These are phyloP conservation scores for Leptographium galeiforme DNA, from an alignment of 2,329 filamentous ascomycete genomes.

Conservation along the genomic window DNA sequence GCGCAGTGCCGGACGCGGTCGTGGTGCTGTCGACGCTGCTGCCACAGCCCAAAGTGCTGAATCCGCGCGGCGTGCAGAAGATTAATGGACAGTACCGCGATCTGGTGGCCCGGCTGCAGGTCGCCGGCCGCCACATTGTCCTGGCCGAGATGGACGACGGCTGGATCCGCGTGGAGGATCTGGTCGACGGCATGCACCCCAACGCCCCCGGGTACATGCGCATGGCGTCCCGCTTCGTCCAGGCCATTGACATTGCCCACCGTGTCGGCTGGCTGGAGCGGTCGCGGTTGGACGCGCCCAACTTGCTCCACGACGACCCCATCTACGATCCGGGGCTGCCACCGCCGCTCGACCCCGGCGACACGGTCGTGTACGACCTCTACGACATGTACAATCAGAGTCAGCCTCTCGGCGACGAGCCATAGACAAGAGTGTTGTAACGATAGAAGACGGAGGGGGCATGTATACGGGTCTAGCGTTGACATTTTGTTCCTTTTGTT, in stretches of 20 bases:
- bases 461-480: no score
- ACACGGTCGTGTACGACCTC: background rate
- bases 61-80: slow-evolving; percentile 7
- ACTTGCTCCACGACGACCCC: no score
- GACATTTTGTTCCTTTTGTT: no score
- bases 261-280: background rate
- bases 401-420: no score
- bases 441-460: no score
- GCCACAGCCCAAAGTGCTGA: slow-evolving; percentile 6
- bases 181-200: slow-evolving; percentile 8
- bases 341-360: background rate
- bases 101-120: slow-evolving; percentile 3
- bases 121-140: slow-evolving; percentile 8
- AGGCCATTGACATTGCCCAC: background rate
- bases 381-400: no score
- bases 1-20: slow-evolving; percentile 5
- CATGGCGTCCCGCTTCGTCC: slow-evolving; percentile 3
- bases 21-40: slow-evolving; percentile 14
- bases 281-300: background rate
- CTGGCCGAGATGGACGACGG: slow-evolving; percentile 12
- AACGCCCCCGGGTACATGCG: slow-evolving; percentile 6
- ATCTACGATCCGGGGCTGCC: background rate
- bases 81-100: slow-evolving; percentile 10
- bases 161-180: slow-evolving; percentile 7
- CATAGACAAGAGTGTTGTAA: no score